Evolutionary conservation across 2,329 filamentous ascomycete species (phyloP), one percentile per base, ranked within the genome.

Genomic region (Aspergillus sergii): DNA sequence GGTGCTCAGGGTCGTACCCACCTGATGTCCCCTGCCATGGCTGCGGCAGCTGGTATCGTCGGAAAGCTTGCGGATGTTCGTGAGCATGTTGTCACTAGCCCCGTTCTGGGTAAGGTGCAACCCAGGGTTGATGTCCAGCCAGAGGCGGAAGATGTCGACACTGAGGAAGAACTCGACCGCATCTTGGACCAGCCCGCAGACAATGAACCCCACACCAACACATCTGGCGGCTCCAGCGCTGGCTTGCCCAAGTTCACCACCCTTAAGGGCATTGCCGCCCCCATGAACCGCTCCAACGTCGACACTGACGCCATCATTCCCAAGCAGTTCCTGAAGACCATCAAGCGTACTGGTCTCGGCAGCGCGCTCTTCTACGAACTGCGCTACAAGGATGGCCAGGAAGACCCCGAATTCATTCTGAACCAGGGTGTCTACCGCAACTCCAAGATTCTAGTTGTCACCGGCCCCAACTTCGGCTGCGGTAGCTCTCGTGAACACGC

Each of bases 241-340:
- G 93, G 93, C 56, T 89, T 97, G 66, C 89, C 92, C 68, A 92
- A 92, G 75, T 98, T 98, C 81, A 88, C 87, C 28, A 86, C 88
- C 54, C 87, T 96, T 70, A 94, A 91, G 81, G 95, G 94, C 62
- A 90, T 94, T 68, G 93, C 93, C 1, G 95, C 94, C 12, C 92
- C 93, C 2, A 83, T 99, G 79, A 91, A 97, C 66, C 88, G 91
- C 72, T 85, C 91, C 69, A 99, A 99, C 78, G 89, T 97, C 71
- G 95, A 99, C 82, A 99, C 95, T n/a, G 95, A 99, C 74, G 94
- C 94, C 75, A 97, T 98, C 80, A 99, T 99, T 71, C 95, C 95
- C 68, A 99, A 99, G 82, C 95, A 99, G 78, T 99, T 98, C 83
- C 87, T 99, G 68, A 99, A 98, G 84, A 99, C 95, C 46, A 98